Percentiles rank a stretch among this genome's conserved stretches.
Conservation (phyloP, 306 rosid species). For the Corylus americana region DNA sequence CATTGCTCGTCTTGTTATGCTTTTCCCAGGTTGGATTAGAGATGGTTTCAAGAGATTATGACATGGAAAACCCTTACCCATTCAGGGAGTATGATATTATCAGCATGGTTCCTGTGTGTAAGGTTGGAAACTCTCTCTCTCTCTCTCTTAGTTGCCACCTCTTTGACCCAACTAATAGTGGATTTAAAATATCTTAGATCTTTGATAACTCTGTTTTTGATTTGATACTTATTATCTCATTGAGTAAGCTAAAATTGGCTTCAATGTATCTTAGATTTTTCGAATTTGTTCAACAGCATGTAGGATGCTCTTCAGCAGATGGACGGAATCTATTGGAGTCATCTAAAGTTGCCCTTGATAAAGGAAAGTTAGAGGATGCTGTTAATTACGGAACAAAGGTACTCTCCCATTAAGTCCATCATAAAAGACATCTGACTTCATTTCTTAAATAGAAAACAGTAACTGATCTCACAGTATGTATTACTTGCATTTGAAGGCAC, state of each 20-base stretch:
- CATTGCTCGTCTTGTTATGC: constrained; percentile 11
- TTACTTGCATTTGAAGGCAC: constrained; percentile 55
- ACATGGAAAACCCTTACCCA: constrained; percentile 71
- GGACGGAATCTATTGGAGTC: constrained; percentile 92
- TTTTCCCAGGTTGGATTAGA: constrained; percentile 80
- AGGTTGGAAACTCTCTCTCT: constrained; percentile 51
- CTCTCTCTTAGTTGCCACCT: not conserved
- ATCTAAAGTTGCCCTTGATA: constrained; percentile 91
- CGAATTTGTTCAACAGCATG: constrained; percentile 56
- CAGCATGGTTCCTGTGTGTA: constrained; percentile 88
- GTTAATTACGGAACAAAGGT: constrained; percentile 95
- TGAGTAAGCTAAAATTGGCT: not conserved
- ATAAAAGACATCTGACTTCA: not conserved
- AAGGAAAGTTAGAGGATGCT: constrained; percentile 98
- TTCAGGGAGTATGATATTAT: constrained; percentile 69
- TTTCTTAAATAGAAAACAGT: not conserved
- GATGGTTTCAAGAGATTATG: constrained; percentile 81
- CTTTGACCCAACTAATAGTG: constrained; percentile 11
- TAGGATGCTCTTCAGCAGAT: constrained; percentile 81
- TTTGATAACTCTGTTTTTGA: constrained; percentile 2
- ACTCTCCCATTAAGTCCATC: constrained; percentile 23
- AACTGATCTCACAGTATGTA: constrained; percentile 26
- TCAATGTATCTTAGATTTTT: not conserved
- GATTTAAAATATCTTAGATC: not conserved
- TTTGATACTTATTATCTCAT: not conserved